Conservation (phyloP, 2,329 filamentous ascomycete genomes). For the Venturiaceae sp. region DNA sequence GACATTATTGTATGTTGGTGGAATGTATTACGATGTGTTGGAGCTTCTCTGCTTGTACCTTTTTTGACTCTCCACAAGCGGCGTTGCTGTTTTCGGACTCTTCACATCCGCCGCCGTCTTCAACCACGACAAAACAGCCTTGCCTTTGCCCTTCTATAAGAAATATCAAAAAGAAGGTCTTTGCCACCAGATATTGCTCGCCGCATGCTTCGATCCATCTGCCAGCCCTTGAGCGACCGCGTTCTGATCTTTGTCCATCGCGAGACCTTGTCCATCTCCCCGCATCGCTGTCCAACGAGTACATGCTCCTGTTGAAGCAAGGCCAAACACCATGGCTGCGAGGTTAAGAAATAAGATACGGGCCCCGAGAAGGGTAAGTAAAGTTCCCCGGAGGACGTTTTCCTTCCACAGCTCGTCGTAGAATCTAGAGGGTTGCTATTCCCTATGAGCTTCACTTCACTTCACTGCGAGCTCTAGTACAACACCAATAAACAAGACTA, state of each 20-base stretch:
- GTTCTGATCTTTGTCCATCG: not conserved
- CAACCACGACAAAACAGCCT: not conserved
- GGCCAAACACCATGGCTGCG: not conserved
- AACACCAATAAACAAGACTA: not conserved
- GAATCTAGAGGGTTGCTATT: not conserved
- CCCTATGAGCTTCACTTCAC: not conserved
- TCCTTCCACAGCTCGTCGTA: not conserved
- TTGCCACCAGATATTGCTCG: not conserved
- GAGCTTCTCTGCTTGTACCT: too few species aligned
- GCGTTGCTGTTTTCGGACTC: not conserved
- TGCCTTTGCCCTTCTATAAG: not conserved
- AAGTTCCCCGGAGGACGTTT: too few species aligned
- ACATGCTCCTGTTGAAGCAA: not conserved
- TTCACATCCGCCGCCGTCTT: not conserved
- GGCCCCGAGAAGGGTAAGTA: slow-evolving; percentile 7
- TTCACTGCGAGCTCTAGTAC: not conserved
- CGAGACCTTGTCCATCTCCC: not conserved
- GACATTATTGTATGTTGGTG: not conserved
- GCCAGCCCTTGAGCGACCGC: not conserved
- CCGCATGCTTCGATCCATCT: not conserved
- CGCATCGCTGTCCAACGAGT: not conserved
- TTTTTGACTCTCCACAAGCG: not conserved
- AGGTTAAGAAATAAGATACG: slow-evolving; percentile 3
- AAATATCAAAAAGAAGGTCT: not conserved
- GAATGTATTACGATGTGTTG: too few species aligned